Base-by-base conservation (phyloP, 306 rosid species). In the Vachellia pachyceras region DNA sequence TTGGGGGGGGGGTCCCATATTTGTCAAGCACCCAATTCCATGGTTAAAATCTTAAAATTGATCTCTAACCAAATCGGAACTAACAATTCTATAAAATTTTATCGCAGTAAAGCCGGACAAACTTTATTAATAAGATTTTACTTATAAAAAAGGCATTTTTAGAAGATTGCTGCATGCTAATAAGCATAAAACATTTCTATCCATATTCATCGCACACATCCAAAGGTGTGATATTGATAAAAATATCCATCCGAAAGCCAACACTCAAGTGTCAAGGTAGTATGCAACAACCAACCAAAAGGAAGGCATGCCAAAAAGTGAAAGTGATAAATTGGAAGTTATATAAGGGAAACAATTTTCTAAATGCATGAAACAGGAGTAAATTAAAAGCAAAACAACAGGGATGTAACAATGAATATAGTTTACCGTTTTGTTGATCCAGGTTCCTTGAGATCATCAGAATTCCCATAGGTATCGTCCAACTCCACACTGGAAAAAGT, bases 401-500 rank as follows among this genome's bases (percentile, higher is more conserved):
- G 49, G 23, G 10, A 46, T 37, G 60, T 42, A 35, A 22, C 39
- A 65, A 15, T 17, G 39, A 72, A 42, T 69, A 69, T 50, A 65
- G 35, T 49, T 37, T 75, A 90, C 98, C 95, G 85, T 83, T 91
- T 91, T 67, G 79, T 84, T 57, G 84, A 89, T 45, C 90, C 86
- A 40, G 68, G 64, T 84, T 94, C 92, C 81, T 77, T 88, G 17
- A 80, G 68, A 47, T 46, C 82, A 35, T 87, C 90, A 9, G 82
- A 72, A 73, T 77, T 79, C 36, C 75, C 84, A 66, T 42, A 66
- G 0, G 89, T 72, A 17, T 82, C 90, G 80, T 90, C 91, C 46
- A 86, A 82, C 57, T 92, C 94, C 82, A 61, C 75, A 40, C 98
- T 94, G 90, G 3, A 63, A 50, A 79, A 57, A 70, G 49, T 76